Evolutionary conservation across 2,329 filamentous ascomycete species (phyloP), one percentile per base, ranked within the genome.

Genomic region (Dichotomopilus funicola): DNA sequence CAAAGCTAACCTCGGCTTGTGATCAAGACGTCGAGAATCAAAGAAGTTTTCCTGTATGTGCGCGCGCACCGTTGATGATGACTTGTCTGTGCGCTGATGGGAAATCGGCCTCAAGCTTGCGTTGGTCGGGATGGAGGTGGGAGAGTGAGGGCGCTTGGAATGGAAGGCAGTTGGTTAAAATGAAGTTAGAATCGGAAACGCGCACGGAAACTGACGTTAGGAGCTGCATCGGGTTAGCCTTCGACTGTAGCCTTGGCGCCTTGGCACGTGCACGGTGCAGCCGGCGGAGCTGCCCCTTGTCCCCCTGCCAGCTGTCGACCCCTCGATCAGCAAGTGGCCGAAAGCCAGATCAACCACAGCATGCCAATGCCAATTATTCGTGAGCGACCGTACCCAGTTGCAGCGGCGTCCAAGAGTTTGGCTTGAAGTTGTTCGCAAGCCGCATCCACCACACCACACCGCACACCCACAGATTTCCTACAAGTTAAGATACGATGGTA

Each of bases 401-500:
- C 53, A 48, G 46, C 19, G 27, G 45, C 38, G 35, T 46, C 12
- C 44, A 42, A 48, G 19, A 27, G 19, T 27, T 31, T 12, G 55
- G 49, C 56, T 52, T 46, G 56, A 58, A 59, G 57, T 57, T 61
- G 57, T 36, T 40, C 46, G 36, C 31, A 53, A 8, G 2, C 19
- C 19, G 19, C 19, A 19, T 12, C 36, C 31, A 5, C 44, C 45
- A 62, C 13, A 4, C 13, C 46, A n/a, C 34, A 60, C 47, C 57
- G 59, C 19, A 27, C 19, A 27, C 19, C 45, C 36, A 40, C 41
- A 10, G 19, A n/a, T 41, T 36, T 34, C 59, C 63, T 60, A 12
- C 48, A 38, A 54, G 51, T 50, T 48, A 37, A 58, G 56, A 58
- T 68, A 73, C 70, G 58, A 76, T 75, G 72, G 73, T 75, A 67